Evolutionary conservation across 768 basidiomycete genomes (phyloP).

Genomic region (Xerocomellus intermedius): DNA sequence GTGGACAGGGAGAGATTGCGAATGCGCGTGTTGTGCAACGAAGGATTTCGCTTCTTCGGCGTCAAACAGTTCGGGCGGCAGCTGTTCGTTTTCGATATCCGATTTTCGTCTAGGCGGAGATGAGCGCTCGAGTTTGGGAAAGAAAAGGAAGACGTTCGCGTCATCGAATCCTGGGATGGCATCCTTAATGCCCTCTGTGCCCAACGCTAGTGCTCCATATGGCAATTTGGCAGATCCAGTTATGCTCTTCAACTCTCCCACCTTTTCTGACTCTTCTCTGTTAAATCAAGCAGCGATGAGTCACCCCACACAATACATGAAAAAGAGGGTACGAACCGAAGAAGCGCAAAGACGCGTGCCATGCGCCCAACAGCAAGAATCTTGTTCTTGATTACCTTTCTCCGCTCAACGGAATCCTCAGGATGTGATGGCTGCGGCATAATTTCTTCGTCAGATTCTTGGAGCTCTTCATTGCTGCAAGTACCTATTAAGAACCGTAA

Average conservation of each 20-base stretch:
- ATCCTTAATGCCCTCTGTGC: constrained; percentile 95
- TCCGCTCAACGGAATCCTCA: constrained; percentile 64
- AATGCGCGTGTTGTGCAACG: constrained; percentile 36
- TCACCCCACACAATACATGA: constrained; percentile 38
- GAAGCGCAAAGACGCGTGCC: constrained; percentile 91
- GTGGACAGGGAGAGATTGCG: constrained; percentile 43
- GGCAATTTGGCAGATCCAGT: constrained; percentile 76
- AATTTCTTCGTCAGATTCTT: constrained; percentile 61
- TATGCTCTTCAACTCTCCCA: constrained; percentile 93
- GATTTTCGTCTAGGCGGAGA: constrained; percentile 73
- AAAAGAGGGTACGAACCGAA: constrained; percentile 60
- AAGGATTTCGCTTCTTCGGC: constrained; percentile 67
- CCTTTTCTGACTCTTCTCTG: constrained; percentile 97
- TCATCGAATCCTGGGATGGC: constrained; percentile 85
- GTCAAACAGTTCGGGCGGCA: constrained; percentile 95
- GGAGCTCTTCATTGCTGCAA: constrained; percentile 94
- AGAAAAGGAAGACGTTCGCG: constrained; percentile 61
- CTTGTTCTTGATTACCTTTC: constrained; percentile 96
- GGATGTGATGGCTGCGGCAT: constrained; percentile 35
- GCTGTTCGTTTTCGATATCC: constrained; percentile 97
- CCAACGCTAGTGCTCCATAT: constrained; percentile 79
- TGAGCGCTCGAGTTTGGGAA: neutral
- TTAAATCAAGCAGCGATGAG: neutral
- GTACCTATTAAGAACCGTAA: constrained; percentile 94
- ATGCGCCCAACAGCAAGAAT: constrained; percentile 97